phyloP scores from a whole-genome alignment of 2,329 filamentous ascomycete species.

The Westerdykella sp. region DNA sequence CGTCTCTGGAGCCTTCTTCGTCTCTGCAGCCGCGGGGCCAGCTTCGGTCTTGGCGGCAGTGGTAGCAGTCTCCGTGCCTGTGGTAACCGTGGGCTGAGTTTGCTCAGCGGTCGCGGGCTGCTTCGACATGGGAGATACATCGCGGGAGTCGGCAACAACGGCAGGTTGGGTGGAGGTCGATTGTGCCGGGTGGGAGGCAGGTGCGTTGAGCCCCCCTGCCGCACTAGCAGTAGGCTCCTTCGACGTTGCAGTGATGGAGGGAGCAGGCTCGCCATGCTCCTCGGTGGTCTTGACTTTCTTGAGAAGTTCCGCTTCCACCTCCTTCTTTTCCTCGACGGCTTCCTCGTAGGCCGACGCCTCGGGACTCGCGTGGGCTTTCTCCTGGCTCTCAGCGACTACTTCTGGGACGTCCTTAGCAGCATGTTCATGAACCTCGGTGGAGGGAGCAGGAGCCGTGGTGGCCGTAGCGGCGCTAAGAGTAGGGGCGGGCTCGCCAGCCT shows the following conservation, averaged over 20 bases:
- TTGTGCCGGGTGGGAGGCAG: conserved; percentile 27
- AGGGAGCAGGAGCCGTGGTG: conserved; percentile 31
- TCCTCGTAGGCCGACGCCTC: conserved; percentile 65
- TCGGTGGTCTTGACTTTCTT: conserved; percentile 45
- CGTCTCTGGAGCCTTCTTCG: conserved; percentile 18
- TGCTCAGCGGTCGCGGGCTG: conserved; percentile 33
- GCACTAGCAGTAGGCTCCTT: conserved; percentile 28
- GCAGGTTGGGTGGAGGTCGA: conserved; percentile 16
- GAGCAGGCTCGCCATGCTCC: conserved; percentile 35
- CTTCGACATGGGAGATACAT: conserved; percentile 39
- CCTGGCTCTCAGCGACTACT: conserved; percentile 62
- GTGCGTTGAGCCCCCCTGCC: conserved; percentile 33
- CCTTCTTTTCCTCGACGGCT: conserved; percentile 69
- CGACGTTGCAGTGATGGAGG: conserved; percentile 27
- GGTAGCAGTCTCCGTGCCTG: conserved; percentile 33
- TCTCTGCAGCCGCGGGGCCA: conserved; percentile 23
- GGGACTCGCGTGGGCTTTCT: conserved; percentile 54
- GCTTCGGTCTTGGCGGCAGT: conserved; percentile 32
- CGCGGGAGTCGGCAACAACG: conserved; percentile 31
- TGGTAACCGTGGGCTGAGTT: conserved; percentile 38
- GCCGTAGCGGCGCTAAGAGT: conserved; percentile 33
- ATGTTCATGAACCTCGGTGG: conserved; percentile 36
- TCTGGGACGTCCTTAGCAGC: conserved; percentile 41
- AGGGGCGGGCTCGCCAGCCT: conserved; percentile 42
- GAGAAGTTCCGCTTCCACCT: conserved; percentile 65